Conservation (phyloP, 2,329 filamentous ascomycete species). For the Venturia aucupariae region DNA sequence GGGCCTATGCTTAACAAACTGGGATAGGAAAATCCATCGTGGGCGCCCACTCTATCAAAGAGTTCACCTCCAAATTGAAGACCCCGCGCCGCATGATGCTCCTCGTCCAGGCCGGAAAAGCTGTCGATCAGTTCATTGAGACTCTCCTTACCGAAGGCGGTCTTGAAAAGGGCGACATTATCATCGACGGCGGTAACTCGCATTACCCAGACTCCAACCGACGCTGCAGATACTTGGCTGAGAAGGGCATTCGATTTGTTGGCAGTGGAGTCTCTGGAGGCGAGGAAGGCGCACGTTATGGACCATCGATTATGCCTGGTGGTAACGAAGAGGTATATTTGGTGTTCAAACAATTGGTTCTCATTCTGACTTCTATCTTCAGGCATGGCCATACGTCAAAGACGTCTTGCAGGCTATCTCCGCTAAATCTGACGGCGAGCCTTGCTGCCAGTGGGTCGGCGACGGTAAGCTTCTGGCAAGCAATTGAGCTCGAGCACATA, state of each 20-base stretch:
- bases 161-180: slow-evolving; percentile 83
- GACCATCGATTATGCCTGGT: slow-evolving; percentile 96
- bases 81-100: slow-evolving; percentile 95
- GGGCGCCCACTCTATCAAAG: slow-evolving; percentile 85
- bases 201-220: slow-evolving; percentile 99
- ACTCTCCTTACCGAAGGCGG: slow-evolving; percentile 64
- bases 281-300: slow-evolving; percentile 97
- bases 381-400: slow-evolving; percentile 94
- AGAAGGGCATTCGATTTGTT: slow-evolving; percentile 91
- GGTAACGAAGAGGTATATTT: slow-evolving; percentile 66
- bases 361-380: no score
- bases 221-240: slow-evolving; percentile 75
- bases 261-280: slow-evolving; percentile 96
- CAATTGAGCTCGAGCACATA: neutral
- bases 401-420: slow-evolving; percentile 97
- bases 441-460: slow-evolving; percentile 99
- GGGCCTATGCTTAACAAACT: neutral
- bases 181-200: slow-evolving; percentile 98
- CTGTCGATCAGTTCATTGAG: slow-evolving; percentile 98
- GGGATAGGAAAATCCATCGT: slow-evolving; percentile 70
- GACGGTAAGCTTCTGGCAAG: slow-evolving; percentile 45
- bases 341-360: no score
- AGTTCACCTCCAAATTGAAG: slow-evolving; percentile 86
- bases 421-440: slow-evolving; percentile 93
- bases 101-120: slow-evolving; percentile 95